These are phyloP conservation scores for Didymella glomerata DNA, from an alignment of 2,329 filamentous ascomycete genomes.

Conservation along the genomic window DNA sequence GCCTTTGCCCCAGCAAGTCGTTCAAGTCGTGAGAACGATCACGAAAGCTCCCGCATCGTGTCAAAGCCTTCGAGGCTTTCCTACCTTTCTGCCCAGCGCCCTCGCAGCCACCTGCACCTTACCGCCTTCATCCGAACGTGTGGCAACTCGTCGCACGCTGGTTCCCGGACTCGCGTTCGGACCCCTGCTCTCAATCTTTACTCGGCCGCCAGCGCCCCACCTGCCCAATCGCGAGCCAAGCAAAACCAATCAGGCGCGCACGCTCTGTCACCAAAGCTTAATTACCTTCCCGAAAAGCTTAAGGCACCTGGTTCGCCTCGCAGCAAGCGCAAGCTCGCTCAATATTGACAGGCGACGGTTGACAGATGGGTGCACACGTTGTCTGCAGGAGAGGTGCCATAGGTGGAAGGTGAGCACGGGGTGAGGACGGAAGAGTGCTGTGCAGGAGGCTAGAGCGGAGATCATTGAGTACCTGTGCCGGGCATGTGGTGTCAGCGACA, in stretches of 20 bases:
- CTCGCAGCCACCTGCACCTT: too few species aligned
- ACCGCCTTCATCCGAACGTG: not conserved
- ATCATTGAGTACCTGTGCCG: not conserved
- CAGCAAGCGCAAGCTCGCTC: not conserved
- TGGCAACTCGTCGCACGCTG: not conserved
- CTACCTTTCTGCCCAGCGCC: not conserved
- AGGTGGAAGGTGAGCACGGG: constrained; percentile 3
- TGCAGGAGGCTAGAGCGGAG: constrained; percentile 1
- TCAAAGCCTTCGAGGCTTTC: not conserved
- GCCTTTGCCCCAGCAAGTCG: not conserved
- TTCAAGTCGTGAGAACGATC: not conserved
- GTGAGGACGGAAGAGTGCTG: not conserved
- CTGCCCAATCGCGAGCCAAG: constrained; percentile 3
- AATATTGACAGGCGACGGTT: not conserved
- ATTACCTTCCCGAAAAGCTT: constrained; percentile 36
- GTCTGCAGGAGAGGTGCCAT: not conserved
- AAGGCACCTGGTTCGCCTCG: constrained; percentile 5
- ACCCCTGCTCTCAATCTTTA: constrained; percentile 13
- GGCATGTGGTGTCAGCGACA: not conserved
- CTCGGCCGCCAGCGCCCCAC: not conserved
- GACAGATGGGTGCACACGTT: constrained; percentile 3
- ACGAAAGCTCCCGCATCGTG: not conserved
- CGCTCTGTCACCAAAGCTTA: constrained; percentile 27
- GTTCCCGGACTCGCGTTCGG: not conserved
- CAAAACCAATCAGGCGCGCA: constrained; percentile 31